Evolutionary conservation across 1,139 yeast species (phyloP).

Genomic region (Pichia sp.): DNA sequence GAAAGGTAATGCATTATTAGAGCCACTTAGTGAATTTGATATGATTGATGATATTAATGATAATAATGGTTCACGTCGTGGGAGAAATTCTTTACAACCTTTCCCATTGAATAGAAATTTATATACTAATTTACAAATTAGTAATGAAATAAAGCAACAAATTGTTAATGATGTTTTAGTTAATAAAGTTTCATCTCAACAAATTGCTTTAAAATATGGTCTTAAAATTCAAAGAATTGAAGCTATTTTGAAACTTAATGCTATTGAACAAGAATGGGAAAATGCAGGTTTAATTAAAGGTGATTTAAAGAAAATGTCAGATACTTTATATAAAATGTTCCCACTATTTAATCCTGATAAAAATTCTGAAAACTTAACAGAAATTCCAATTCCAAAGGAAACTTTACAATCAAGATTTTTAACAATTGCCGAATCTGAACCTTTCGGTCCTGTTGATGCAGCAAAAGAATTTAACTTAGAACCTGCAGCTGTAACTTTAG

Average conservation of each 20-base stretch:
- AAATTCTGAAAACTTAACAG: constrained; percentile 69
- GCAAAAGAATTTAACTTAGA: constrained; percentile 75
- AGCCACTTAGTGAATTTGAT: constrained; percentile 15
- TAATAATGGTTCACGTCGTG: constrained; percentile 11
- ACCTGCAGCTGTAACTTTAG: constrained; percentile 74
- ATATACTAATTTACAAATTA: constrained; percentile 55
- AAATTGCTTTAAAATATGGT: constrained; percentile 73
- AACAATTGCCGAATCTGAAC: constrained; percentile 89
- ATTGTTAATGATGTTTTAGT: constrained; percentile 52
- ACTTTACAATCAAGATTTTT: constrained; percentile 78
- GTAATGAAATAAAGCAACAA: constrained; percentile 49
- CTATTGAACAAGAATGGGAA: constrained; percentile 56
- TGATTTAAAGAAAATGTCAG: constrained; percentile 51
- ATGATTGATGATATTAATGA: constrained; percentile 11
- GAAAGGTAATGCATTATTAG: constrained; percentile 35
- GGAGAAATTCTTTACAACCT: constrained; percentile 44
- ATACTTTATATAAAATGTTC: constrained; percentile 69
- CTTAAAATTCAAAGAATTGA: constrained; percentile 80
- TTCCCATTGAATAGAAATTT: constrained; percentile 72
- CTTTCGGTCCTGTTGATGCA: constrained; percentile 98
- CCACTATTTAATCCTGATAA: constrained; percentile 51
- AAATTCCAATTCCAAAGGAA: constrained; percentile 85
- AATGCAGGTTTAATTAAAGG: constrained; percentile 42
- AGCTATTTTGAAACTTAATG: constrained; percentile 65
- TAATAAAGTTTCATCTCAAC: constrained; percentile 54